Percentiles rank a stretch among this genome's conserved stretches.
These are phyloP conservation scores for Lolium perenne DNA, from an alignment of 176 grass and related monocot species.

Conservation along the genomic window DNA sequence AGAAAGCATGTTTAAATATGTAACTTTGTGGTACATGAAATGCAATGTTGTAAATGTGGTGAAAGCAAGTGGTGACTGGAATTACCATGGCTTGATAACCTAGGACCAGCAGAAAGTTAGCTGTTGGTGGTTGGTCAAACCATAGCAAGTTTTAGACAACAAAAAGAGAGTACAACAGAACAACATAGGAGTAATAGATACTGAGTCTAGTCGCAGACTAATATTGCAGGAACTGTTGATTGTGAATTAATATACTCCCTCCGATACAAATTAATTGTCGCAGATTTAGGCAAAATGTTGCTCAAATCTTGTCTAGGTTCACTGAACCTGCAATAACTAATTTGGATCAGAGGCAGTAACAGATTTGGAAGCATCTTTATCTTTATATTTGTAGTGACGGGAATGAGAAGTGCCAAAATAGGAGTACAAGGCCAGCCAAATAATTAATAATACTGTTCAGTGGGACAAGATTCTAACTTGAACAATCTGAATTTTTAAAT, in stretches of 20 bases:
- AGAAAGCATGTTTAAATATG: background rate
- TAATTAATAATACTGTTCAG: background rate
- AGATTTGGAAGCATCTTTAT: background rate
- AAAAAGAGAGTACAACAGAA: slow-evolving; percentile 18
- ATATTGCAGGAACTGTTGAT: background rate
- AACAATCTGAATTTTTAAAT: slow-evolving; percentile 14
- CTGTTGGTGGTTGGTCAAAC: background rate
- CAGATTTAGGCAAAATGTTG: no score
- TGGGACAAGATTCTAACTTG: background rate
- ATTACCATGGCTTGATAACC: slow-evolving; percentile 23
- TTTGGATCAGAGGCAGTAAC: background rate
- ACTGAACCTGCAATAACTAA: no score
- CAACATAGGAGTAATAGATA: slow-evolving; percentile 1
- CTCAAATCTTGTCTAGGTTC: no score
- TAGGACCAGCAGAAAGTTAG: slow-evolving; percentile 18
- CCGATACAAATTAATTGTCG: no score
- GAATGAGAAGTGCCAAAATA: background rate
- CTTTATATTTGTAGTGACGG: background rate
- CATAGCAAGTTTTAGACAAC: background rate
- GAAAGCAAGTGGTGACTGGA: slow-evolving; percentile 13
- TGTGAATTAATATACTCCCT: background rate
- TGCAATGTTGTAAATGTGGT: background rate
- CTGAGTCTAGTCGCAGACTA: background rate
- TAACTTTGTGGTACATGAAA: background rate
- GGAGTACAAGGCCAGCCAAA: background rate